phyloP scores from a whole-genome alignment of 192 early-diverging fungal genomes.

The Haplosporangium gracile region DNA sequence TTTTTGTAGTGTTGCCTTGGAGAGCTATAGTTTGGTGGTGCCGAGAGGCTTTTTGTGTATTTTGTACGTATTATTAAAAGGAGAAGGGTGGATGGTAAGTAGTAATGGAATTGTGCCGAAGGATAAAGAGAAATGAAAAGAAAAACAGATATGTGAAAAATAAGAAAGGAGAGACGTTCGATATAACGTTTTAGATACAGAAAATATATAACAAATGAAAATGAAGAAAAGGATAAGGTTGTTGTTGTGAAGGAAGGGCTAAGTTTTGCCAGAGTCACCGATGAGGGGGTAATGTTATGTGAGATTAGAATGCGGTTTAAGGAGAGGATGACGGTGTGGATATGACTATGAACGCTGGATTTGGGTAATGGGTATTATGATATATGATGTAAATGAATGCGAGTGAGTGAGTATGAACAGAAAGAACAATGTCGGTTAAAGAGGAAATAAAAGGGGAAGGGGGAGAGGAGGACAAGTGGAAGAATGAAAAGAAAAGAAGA shows the following conservation, averaged over 20 bases:
- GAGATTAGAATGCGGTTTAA: not conserved
- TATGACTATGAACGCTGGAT: not conserved
- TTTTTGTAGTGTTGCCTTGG: not conserved
- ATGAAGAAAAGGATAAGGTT: not conserved
- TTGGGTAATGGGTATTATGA: not conserved
- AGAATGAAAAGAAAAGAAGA: not conserved
- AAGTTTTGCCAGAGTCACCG: not conserved
- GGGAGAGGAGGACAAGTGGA: not conserved
- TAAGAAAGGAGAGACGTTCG: not conserved
- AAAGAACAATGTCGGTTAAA: too few relatives aligned
- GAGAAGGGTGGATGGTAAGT: not conserved
- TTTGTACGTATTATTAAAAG: not conserved
- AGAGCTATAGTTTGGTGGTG: not conserved
- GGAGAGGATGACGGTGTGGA: not conserved
- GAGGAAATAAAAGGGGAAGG: not conserved
- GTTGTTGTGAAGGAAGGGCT: not conserved
- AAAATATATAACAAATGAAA: not conserved
- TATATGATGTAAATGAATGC: not conserved
- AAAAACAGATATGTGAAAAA: not conserved
- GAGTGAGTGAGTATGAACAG: not conserved
- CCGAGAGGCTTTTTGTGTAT: not conserved
- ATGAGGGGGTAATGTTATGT: not conserved
- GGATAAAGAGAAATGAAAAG: not conserved
- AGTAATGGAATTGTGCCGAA: not conserved
- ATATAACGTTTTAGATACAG: not conserved